Evolutionary conservation across 805 yeast species (phyloP).

Genomic region (Candida oleophila): DNA sequence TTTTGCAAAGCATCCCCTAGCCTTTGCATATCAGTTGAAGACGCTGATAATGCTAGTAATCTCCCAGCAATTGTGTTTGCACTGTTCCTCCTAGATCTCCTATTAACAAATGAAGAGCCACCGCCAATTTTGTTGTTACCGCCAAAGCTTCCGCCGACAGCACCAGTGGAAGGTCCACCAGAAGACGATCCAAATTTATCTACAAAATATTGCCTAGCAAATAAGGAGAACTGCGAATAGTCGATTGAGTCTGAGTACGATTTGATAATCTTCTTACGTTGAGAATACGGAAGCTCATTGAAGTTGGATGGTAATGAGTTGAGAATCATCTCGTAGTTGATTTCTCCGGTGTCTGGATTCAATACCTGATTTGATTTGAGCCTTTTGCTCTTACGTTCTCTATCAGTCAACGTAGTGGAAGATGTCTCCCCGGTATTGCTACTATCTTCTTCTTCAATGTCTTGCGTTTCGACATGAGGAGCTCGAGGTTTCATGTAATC

Average conservation of each 20-base stretch:
- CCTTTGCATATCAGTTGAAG: slow-evolving; percentile 30
- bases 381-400: slow-evolving; percentile 21
- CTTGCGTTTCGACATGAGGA: slow-evolving; percentile 8
- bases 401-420: slow-evolving; percentile 9
- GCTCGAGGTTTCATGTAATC: slow-evolving; percentile 22
- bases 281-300: slow-evolving; percentile 58
- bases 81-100: slow-evolving; percentile 29
- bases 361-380: slow-evolving; percentile 19
- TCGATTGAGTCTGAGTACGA: slow-evolving; percentile 40
- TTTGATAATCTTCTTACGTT: slow-evolving; percentile 47
- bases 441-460: background rate
- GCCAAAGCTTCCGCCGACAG: slow-evolving; percentile 12
- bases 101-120: slow-evolving; percentile 13
- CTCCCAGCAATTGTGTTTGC: slow-evolving; percentile 41
- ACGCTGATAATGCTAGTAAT: slow-evolving; percentile 35
- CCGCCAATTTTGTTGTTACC: slow-evolving; percentile 16
- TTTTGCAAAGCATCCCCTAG: slow-evolving; percentile 7
- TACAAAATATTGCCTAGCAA: slow-evolving; percentile 34
- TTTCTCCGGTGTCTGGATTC: slow-evolving; percentile 22
- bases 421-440: slow-evolving; percentile 4
- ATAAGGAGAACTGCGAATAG: slow-evolving; percentile 42
- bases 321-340: slow-evolving; percentile 41
- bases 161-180: slow-evolving; percentile 12
- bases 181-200: slow-evolving; percentile 22
- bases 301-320: slow-evolving; percentile 53